A percentile compares a stretch with the other conserved stretches of the same genome.
Conservation (phyloP, 306 rosid species). For the Quercus robur region DNA sequence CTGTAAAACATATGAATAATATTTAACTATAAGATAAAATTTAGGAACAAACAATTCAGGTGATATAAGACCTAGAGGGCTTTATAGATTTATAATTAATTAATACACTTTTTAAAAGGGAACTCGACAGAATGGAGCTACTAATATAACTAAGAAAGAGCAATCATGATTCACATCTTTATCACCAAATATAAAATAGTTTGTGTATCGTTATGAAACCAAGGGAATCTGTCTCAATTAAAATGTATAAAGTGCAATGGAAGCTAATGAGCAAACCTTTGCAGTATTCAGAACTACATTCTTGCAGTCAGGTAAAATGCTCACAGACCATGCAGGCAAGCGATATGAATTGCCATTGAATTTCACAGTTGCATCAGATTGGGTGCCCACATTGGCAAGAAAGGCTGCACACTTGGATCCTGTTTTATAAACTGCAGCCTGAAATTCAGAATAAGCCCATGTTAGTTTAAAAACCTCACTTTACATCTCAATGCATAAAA, state of each 20-base stretch:
- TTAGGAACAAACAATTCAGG: not conserved
- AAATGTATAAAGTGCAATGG: not conserved
- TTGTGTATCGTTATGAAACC: not conserved
- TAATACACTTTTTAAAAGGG: not conserved
- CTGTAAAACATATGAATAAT: not conserved
- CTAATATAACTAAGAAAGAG: not conserved
- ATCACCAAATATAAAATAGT: not conserved
- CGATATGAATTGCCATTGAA: slow-evolving; percentile 74
- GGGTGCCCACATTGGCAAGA: slow-evolving; percentile 67
- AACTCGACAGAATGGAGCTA: not conserved
- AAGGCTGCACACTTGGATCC: slow-evolving; percentile 74
- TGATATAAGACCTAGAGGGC: not conserved
- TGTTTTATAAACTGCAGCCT: slow-evolving; percentile 79
- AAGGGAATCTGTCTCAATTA: not conserved
- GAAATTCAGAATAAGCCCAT: slow-evolving; percentile 19
- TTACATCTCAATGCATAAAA: slow-evolving; percentile 2
- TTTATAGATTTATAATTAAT: not conserved
- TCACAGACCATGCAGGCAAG: slow-evolving; percentile 96
- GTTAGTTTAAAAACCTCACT: not conserved
- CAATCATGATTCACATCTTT: not conserved
- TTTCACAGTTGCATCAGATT: slow-evolving; percentile 61
- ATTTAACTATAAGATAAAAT: not conserved
- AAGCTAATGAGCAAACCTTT: slow-evolving; percentile 59
- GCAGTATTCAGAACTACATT: slow-evolving; percentile 86
- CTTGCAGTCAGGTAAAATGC: slow-evolving; percentile 98